Conservation (phyloP, 1,284 basidiomycete species). For the Ceratobasidium sp. region DNA sequence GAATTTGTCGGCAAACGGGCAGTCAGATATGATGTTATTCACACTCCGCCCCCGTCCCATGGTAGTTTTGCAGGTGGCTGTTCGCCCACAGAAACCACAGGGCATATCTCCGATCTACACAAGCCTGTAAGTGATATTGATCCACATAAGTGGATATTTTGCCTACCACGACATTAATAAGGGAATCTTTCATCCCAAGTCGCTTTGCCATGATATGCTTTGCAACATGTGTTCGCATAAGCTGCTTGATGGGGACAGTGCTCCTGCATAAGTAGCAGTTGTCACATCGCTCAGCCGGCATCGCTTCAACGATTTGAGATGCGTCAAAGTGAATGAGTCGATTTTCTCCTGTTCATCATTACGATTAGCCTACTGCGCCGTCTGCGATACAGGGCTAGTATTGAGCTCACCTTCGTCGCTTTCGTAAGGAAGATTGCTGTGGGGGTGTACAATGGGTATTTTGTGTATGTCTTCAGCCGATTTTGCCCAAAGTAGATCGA, state of each 20-base stretch:
- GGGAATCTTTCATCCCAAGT: neutral
- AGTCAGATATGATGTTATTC: neutral
- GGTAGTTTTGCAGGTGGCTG: neutral
- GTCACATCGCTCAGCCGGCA: constrained; percentile 1
- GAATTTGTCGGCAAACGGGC: constrained; percentile 4
- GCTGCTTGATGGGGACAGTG: constrained; percentile 12
- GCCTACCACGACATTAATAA: neutral
- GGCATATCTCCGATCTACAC: neutral
- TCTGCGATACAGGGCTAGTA: neutral
- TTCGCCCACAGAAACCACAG: neutral
- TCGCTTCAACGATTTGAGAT: neutral
- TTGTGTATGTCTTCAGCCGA: neutral
- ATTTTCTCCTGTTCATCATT: neutral
- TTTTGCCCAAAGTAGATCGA: neutral
- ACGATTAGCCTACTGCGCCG: neutral
- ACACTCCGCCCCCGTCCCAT: neutral
- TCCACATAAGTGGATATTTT: neutral
- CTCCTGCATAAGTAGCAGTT: neutral
- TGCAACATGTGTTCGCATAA: constrained; percentile 10
- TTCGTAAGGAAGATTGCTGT: neutral
- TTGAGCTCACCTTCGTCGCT: neutral
- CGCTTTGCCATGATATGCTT: neutral
- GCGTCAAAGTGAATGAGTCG: neutral
- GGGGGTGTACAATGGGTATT: neutral
- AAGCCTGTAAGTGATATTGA: too few species aligned